Evolutionary conservation across 177 flowering plant species (phyloP).

Genomic region (Vitis hybrid): DNA sequence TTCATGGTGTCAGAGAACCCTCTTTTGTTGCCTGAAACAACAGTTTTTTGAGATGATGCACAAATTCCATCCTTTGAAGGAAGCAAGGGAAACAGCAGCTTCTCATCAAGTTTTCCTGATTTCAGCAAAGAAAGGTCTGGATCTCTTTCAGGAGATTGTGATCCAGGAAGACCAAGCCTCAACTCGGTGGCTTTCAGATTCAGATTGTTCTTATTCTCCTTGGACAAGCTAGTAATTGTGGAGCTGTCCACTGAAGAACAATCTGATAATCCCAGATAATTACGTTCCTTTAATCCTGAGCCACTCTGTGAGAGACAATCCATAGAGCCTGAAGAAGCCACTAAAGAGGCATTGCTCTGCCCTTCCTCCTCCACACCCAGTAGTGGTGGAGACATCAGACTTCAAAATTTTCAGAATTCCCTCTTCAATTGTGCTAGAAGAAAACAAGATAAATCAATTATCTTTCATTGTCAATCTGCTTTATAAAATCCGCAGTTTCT

Average conservation of each 20-base stretch:
- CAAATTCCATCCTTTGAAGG: conserved; percentile 60
- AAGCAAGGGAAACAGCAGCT: conserved; percentile 72
- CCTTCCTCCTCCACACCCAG: conserved; percentile 55
- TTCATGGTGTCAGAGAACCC: conserved; percentile 84
- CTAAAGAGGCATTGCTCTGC: conserved; percentile 40
- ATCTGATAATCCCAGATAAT: conserved; percentile 79
- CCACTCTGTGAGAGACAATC: conserved; percentile 44
- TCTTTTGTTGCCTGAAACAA: conserved; percentile 79
- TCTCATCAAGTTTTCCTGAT: conserved; percentile 65
- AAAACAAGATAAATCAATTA: too few relatives aligned
- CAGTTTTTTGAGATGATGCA: conserved; percentile 40
- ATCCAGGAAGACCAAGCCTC: conserved; percentile 95
- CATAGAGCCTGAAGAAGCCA: conserved; percentile 43
- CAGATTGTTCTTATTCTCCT: conserved; percentile 46
- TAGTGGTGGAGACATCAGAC: conserved; percentile 70
- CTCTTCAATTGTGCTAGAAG: conserved; percentile 10
- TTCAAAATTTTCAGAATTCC: conserved; percentile 9
- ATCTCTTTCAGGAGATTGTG: conserved; percentile 78
- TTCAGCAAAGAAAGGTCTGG: conserved; percentile 38
- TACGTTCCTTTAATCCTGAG: conserved; percentile 65
- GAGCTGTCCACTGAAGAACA: conserved; percentile 88
- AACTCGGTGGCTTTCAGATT: conserved; percentile 87
- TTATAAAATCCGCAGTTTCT: too few relatives aligned
- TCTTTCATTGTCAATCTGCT: too few relatives aligned
- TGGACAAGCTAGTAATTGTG: conserved; percentile 42